These are phyloP conservation scores for Aspergillus asperescens DNA, from an alignment of 495 filamentous ascomycete genomes.

Conservation along the genomic window DNA sequence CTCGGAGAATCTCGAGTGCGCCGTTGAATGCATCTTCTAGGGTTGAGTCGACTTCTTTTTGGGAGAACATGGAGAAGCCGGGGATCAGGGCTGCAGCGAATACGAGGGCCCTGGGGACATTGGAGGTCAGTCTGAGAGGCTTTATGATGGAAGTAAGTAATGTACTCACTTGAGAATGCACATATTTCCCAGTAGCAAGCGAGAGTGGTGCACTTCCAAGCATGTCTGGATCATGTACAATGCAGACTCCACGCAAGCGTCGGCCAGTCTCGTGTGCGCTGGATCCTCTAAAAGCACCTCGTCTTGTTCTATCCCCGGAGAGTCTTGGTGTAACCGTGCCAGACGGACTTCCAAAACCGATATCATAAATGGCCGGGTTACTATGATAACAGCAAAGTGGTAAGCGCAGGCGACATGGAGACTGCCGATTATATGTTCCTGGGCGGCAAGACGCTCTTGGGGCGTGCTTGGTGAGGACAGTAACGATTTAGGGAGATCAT, in stretches of 20 bases:
- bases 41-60: conserved; percentile 28
- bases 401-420: conserved; percentile 41
- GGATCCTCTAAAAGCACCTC: conserved; percentile 26
- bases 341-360: conserved; percentile 33
- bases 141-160: neutral
- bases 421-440: conserved; percentile 32
- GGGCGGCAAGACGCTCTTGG: conserved; percentile 13
- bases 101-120: conserved; percentile 30
- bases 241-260: conserved; percentile 37
- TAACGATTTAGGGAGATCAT: conserved; percentile 26
- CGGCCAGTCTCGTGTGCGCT: conserved; percentile 30
- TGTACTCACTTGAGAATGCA: conserved; percentile 34
- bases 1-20: conserved; percentile 28
- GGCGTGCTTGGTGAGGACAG: conserved; percentile 21
- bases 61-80: conserved; percentile 41
- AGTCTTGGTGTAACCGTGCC: conserved; percentile 27
- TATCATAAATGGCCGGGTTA: conserved; percentile 40
- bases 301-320: conserved; percentile 7
- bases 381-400: conserved; percentile 41
- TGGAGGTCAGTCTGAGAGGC: conserved; percentile 8
- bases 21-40: conserved; percentile 31
- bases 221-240: conserved; percentile 42
- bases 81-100: conserved; percentile 41
- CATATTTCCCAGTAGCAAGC: conserved; percentile 34
- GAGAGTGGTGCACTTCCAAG: conserved; percentile 30